Evolutionary conservation across 257 asterid genomes (phyloP), one percentile per base, ranked within the genome.

Genomic region (Plantago major): DNA sequence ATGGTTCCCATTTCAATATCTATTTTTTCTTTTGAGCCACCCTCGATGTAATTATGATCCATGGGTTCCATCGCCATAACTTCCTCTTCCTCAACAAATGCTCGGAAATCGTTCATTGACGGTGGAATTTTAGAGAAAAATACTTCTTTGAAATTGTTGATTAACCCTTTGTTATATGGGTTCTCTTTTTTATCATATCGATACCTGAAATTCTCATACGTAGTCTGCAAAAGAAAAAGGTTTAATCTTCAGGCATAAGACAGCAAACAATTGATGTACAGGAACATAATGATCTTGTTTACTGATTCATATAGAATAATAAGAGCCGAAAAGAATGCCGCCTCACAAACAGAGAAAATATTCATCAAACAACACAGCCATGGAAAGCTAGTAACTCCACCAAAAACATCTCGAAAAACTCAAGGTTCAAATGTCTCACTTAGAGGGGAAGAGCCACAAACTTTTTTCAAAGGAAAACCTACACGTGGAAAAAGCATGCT

Each of bases 151-250:
- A 93, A 63, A 66, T 93, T 93, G 33, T 79, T 69, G 42, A 82
- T 50, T 56, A 75, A 63, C 69, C 99, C 97, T 69, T 55, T 83
- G 89, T 89, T 81, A 60, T 93, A 87, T 44, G 99, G 99, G 74
- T 93, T 93, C 81, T 79, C 95, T 82, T 76, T 85, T 63, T 71
- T 75, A 57, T 80, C 96, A 54, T 87, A 89, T 58, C 81, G 81
- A 58, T 78, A 82, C 71, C 99, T 82, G 77, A 93, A 89, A 79
- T 89, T 93, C 79, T 93, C 99, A 6, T 89, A 89, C 2, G 99
- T 89, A 42, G 97, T 87, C 99, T 93, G 95, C 80, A 77, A 44
- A 63, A 37, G 42, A 57, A 33, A 49, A 43, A 13, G 11, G 18
- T 22, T 30, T 1, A 42, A 60, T n/a, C 14, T 26, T 12, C 46